Percentiles rank a stretch among this genome's conserved stretches.
phyloP scores from a whole-genome alignment of 2,329 filamentous ascomycete genomes.

The Colletotrichum caudatum region DNA sequence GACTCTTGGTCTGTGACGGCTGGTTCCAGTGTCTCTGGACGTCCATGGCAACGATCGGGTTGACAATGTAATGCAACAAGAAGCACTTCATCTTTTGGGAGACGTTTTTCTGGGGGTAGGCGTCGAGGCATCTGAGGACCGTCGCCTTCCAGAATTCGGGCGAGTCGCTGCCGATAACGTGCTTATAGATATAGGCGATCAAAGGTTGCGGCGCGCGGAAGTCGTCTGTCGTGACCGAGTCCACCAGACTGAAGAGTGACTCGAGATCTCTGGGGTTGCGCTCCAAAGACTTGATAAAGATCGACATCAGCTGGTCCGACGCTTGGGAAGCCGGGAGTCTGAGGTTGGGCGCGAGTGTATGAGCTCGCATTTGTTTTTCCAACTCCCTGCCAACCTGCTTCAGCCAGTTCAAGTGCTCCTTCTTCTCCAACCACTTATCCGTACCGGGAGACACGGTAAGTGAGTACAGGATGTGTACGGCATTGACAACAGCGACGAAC shows the following conservation, averaged over 20 bases:
- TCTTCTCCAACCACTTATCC: conserved; percentile 78
- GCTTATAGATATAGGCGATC: conserved; percentile 84
- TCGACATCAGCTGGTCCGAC: conserved; percentile 85
- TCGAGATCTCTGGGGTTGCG: conserved; percentile 82
- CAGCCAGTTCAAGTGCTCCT: conserved; percentile 70
- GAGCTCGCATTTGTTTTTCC: conserved; percentile 77
- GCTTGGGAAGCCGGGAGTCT: conserved; percentile 90
- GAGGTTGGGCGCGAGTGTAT: conserved; percentile 77
- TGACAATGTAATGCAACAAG: conserved; percentile 89
- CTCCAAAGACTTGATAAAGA: conserved; percentile 84
- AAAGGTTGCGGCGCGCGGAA: conserved; percentile 82
- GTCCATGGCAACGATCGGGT: conserved; percentile 97
- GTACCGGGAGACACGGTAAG: conserved; percentile 75
- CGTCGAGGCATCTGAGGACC: conserved; percentile 86
- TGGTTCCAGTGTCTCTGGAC: conserved; percentile 84
- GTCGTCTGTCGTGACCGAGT: conserved; percentile 85
- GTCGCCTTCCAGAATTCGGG: conserved; percentile 88
- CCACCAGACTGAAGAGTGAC: conserved; percentile 85
- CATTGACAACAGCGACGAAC: conserved; percentile 81
- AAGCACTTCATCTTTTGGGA: conserved; percentile 95
- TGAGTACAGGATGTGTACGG: conserved; percentile 86
- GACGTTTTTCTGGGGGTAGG: conserved; percentile 82
- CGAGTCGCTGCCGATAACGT: conserved; percentile 86
- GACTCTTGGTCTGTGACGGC: conserved; percentile 66
- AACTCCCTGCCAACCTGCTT: conserved; percentile 80